Evolutionary conservation across 306 rosid genomes (phyloP).

Genomic region (Fragaria ananassa): DNA sequence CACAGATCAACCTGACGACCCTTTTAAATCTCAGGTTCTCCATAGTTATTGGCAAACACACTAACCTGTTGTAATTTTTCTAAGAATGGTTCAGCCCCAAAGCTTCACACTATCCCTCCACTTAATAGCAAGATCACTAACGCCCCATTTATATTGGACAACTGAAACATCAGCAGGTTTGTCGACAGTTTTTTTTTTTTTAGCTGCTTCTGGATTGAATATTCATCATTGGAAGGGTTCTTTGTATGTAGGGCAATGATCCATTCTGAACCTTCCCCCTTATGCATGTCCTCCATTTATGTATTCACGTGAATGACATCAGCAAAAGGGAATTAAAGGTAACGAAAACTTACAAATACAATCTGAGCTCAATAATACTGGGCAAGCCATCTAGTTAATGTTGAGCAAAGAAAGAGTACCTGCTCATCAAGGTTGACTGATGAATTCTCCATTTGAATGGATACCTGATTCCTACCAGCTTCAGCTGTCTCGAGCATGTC

Average conservation of each 20-base stretch:
- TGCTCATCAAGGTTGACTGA: constrained; percentile 44
- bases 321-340: neutral
- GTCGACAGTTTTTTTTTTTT: neutral
- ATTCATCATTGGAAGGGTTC: neutral
- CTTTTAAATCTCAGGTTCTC: neutral
- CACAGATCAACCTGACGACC: neutral
- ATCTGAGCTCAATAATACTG: neutral
- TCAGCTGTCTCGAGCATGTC: constrained; percentile 38
- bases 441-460: constrained; percentile 50
- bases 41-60: neutral
- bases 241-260: neutral
- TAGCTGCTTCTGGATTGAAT: neutral
- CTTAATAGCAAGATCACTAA: neutral
- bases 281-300: neutral
- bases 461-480: constrained; percentile 33
- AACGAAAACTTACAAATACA: neutral
- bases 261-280: neutral
- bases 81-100: neutral
- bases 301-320: neutral
- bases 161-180: neutral
- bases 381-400: neutral
- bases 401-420: constrained; percentile 33
- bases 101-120: neutral
- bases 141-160: neutral
- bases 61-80: neutral